Conservation (phyloP, 2,329 filamentous ascomycete genomes). For the Hypoxylon sp. region DNA sequence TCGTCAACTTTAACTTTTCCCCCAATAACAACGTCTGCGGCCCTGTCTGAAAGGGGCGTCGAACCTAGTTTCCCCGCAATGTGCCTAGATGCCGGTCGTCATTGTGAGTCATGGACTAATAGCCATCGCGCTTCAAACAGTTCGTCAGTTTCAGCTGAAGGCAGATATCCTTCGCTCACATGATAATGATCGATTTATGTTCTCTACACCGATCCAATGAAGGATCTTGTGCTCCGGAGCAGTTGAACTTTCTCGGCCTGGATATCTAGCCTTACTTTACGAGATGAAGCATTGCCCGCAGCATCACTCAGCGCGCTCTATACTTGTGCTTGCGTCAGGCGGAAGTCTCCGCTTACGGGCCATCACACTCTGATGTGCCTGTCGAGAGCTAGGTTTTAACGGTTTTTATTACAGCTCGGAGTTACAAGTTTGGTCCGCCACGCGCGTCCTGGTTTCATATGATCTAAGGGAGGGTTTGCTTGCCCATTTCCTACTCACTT, state of each 20-base stretch:
- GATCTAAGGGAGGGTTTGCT: too few relatives aligned
- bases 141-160: constrained; percentile 19
- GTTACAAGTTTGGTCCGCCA: too few relatives aligned
- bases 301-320: background rate
- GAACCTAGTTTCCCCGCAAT: constrained; percentile 17
- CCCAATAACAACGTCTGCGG: constrained; percentile 20
- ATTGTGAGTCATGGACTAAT: constrained; percentile 20
- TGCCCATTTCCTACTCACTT: too few relatives aligned
- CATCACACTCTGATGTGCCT: background rate
- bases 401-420: too few relatives aligned
- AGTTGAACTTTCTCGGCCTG: constrained; percentile 1
- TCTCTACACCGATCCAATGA: background rate
- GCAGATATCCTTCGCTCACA: constrained; percentile 14
- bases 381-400: too few relatives aligned
- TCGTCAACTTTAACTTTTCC: constrained; percentile 29
- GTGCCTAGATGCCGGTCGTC: constrained; percentile 23
- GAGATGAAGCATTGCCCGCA: background rate
- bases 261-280: background rate
- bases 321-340: background rate
- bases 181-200: background rate
- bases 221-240: background rate
- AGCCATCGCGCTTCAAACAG: background rate
- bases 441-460: too few relatives aligned
- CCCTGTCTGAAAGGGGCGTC: constrained; percentile 17
- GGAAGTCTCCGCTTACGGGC: too few relatives aligned